Conservation (phyloP, 306 rosid genomes). For the Hippophae tibetana region DNA sequence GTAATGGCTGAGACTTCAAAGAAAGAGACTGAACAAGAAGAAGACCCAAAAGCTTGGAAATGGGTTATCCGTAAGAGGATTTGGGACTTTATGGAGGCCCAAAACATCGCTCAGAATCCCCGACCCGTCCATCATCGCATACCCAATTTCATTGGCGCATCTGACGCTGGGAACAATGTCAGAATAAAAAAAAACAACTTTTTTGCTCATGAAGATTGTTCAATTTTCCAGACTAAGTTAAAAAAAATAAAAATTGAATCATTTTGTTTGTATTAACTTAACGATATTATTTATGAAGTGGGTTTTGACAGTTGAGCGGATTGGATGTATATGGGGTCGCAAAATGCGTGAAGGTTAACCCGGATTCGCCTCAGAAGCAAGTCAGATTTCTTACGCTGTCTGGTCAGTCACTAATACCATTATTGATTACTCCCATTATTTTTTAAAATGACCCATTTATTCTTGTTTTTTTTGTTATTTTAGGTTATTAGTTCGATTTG, state of each 20-base stretch:
- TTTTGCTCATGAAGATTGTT: neutral
- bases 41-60: constrained; percentile 86
- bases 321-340: constrained; percentile 52
- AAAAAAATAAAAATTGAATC: neutral
- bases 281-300: constrained; percentile 1
- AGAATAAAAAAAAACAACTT: neutral
- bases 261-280: neutral
- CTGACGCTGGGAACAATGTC: constrained; percentile 63
- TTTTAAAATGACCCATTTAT: too few relatives aligned
- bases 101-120: constrained; percentile 55
- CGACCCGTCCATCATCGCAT: constrained; percentile 91
- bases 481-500: too few relatives aligned
- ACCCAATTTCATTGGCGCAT: constrained; percentile 79
- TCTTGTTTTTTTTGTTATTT: neutral
- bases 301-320: constrained; percentile 46
- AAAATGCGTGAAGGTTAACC: constrained; percentile 83
- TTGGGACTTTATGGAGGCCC: constrained; percentile 75
- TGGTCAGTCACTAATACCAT: constrained; percentile 31
- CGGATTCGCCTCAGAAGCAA: constrained; percentile 96
- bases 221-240: neutral
- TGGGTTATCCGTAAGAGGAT: constrained; percentile 77
- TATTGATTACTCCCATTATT: too few relatives aligned
- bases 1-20: constrained; percentile 51
- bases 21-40: constrained; percentile 20
- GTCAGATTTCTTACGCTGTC: constrained; percentile 85